phyloP scores from a whole-genome alignment of 148 eudicot genomes.

The Talinum fruticosum region DNA sequence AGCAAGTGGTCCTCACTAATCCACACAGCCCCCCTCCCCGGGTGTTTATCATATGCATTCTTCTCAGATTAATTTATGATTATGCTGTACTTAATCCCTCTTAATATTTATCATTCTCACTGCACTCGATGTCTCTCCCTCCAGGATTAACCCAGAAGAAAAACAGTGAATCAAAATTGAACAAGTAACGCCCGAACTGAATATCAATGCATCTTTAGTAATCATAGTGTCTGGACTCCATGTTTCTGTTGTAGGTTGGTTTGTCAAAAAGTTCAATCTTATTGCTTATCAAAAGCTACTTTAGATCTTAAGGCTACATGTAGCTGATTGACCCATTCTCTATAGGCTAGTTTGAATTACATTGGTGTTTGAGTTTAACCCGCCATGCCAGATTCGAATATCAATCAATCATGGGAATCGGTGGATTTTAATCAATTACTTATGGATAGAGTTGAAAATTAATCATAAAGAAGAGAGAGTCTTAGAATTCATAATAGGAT shows the following conservation, averaged over 20 bases:
- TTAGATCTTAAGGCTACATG: background rate
- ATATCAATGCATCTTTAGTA: constrained; percentile 5
- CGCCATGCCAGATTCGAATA: background rate
- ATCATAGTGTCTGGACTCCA: constrained; percentile 5
- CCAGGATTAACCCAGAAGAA: background rate
- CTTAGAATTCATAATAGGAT: no score
- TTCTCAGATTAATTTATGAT: background rate
- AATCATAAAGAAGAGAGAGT: no score
- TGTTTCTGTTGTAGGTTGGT: background rate
- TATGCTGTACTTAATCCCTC: background rate
- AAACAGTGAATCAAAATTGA: background rate
- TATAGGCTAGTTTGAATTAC: constrained; percentile 3
- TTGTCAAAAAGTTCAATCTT: constrained; percentile 3
- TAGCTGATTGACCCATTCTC: constrained; percentile 8
- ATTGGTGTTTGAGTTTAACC: background rate
- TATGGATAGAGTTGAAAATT: no score
- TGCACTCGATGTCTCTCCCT: background rate
- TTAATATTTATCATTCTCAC: background rate
- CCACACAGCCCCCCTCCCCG: background rate
- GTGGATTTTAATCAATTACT: background rate
- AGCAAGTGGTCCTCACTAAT: constrained; percentile 14
- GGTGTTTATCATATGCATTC: background rate
- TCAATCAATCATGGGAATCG: background rate
- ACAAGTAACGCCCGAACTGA: background rate
- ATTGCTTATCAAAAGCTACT: background rate